Evolutionary conservation across 805 yeast genomes (phyloP), one percentile per base, ranked within the genome.

Genomic region (Suhomyces sp.): DNA sequence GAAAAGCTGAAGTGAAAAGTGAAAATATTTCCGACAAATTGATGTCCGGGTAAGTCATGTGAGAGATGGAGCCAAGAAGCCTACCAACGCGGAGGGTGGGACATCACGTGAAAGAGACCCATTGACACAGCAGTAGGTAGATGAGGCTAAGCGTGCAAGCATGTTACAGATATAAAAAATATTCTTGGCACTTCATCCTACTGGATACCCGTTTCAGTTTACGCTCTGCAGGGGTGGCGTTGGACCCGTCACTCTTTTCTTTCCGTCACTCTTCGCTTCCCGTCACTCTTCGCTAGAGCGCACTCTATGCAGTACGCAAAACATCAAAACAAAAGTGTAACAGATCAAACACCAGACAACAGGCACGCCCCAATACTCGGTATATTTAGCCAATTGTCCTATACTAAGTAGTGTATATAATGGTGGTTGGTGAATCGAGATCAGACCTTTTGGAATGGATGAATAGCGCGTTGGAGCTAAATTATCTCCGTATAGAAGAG

Each of bases 381-480:
- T 27, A 9, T 12, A 27, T 10, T 8, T 27, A 9, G 29, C 17
- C 35, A 31, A 31, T 31, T 31, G 35, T n/a, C 6, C 4, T 31
- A 31, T 31, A 31, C 35, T 31, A 27, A 22, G 31, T 27, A 4
- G 31, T 27, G 31, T 17, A 41, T 5, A 40, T 27, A 41, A 52
- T 51, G 55, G 54, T 56, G 44, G 61, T 65, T 57, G 89, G 89
- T 4, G 96, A 88, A 61, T 88, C 96, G 6, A 82, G 98, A 60
- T 82, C 85, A 43, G 97, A 90, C 60, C 78, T 94, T 15, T 71
- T 94, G 51, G 80, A 78, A 50, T 94, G 98, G 98, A 76, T 94
- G 58, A 93, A 93, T 63, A 76, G 80, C 43, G 78, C 88, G 3
- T 75, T 90, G 45, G 79, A 79, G 43, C 68, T 91, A 41, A 75